phyloP scores from a whole-genome alignment of 345 rosid genomes.

The Eucalyptus polybractea region DNA sequence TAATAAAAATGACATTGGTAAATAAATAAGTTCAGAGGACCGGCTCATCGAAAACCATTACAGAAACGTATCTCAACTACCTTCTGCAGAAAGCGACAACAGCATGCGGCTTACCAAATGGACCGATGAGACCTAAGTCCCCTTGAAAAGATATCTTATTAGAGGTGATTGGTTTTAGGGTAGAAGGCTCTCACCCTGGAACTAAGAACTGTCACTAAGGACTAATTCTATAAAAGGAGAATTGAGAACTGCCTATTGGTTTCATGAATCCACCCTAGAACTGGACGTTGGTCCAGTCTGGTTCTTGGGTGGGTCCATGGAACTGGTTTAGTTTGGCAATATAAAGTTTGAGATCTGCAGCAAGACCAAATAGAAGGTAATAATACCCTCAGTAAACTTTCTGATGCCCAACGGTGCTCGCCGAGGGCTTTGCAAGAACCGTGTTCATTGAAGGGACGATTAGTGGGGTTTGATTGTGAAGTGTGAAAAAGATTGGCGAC shows the following conservation, averaged over 20 bases:
- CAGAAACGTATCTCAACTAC: background rate
- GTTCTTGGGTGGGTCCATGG: accelerated
- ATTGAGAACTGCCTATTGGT: too few species aligned
- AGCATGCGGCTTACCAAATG: background rate
- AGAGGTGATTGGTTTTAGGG: accelerated
- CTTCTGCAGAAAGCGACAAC: background rate
- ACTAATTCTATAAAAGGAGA: too few species aligned
- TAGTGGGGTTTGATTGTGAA: background rate
- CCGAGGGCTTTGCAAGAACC: background rate
- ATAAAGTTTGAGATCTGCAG: too few species aligned
- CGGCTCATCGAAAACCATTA: background rate
- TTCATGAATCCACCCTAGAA: too few species aligned
- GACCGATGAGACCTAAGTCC: background rate
- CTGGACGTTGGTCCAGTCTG: accelerated
- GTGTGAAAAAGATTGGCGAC: background rate
- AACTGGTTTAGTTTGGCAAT: too few species aligned
- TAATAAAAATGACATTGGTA: background rate
- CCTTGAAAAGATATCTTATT: background rate
- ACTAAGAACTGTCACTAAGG: too few species aligned
- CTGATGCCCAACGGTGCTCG: background rate
- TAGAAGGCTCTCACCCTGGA: too few species aligned
- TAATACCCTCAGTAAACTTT: background rate
- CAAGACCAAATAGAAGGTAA: too few species aligned
- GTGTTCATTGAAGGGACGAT: background rate
- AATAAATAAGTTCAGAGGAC: background rate